These are phyloP conservation scores for Botrytis squamosa DNA, from an alignment of 2,329 filamentous ascomycete genomes.

Conservation along the genomic window DNA sequence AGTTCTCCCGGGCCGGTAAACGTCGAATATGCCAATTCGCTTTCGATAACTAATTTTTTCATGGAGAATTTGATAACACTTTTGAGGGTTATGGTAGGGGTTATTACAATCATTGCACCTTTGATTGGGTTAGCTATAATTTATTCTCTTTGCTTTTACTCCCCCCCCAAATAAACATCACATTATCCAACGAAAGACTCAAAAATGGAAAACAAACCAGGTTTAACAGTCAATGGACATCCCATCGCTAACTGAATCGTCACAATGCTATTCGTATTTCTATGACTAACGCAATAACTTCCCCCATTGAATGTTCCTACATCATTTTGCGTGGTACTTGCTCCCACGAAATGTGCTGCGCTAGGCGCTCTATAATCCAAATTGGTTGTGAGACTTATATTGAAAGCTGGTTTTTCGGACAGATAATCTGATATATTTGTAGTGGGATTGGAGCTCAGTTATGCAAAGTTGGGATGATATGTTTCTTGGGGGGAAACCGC, in stretches of 20 bases:
- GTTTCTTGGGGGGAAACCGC: slow-evolving; percentile 28
- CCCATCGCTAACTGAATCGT: slow-evolving; percentile 88
- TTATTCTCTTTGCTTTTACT: neutral
- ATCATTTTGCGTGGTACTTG: slow-evolving; percentile 68
- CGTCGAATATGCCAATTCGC: slow-evolving; percentile 73
- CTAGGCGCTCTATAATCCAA: slow-evolving; percentile 44
- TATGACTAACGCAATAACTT: slow-evolving; percentile 87
- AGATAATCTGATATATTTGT: slow-evolving; percentile 26
- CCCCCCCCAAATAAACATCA: neutral
- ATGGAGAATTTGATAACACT: slow-evolving; percentile 81
- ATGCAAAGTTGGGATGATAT: slow-evolving; percentile 27
- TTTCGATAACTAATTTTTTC: slow-evolving; percentile 85
- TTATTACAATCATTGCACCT: slow-evolving; percentile 95
- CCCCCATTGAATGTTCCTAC: slow-evolving; percentile 97
- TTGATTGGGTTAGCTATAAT: slow-evolving; percentile 23
- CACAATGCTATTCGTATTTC: slow-evolving; percentile 85
- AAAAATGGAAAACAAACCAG: slow-evolving; percentile 49
- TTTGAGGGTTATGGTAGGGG: slow-evolving; percentile 78
- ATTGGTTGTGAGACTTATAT: slow-evolving; percentile 35
- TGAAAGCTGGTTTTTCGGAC: slow-evolving; percentile 36
- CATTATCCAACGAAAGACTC: neutral
- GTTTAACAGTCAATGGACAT: slow-evolving; percentile 77
- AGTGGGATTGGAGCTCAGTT: neutral
- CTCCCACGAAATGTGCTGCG: slow-evolving; percentile 61
- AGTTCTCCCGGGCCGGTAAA: slow-evolving; percentile 91